Base-by-base conservation (phyloP, 108 stramenopile genomes). In the Discostella stelligeroides region DNA sequence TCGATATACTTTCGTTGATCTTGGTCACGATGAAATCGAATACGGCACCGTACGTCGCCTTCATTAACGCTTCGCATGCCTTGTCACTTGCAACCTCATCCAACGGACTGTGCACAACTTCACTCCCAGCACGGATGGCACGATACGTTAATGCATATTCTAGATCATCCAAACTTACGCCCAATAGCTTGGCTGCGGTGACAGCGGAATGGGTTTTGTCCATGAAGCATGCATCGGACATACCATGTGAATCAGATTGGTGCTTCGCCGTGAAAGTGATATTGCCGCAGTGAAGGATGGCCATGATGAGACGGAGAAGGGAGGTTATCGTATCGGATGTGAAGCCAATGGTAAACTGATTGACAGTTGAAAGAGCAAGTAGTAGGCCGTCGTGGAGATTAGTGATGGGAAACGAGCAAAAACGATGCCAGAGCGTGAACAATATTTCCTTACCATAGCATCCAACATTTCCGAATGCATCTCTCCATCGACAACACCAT, bases 1-100 rank as follows among this genome's bases (percentile, higher is more conserved):
- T 73, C 20, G 72, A 72, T 34, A 93, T 90, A 34, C 83, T 82
- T 37, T 85, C 80, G 68, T 98, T 97, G 69, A 97, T 86, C 27
- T 82, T 83, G 49, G 81, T 67, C 0, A 98, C 97, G 49, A 98
- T 80, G 68, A 82, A 97, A 68, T 97, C 91, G 68, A 98, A 98
- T 14, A 88, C 73, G n/a, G 89, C 88, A 29, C 81, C 90, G 71
- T 98, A 98, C 15, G 97, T 82, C 39, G 91, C 89, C 84, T 98
- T 98, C 69, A 96, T 96, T 47, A 98, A 85, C 3, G 97, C 95
- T 66, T 97, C 96, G 17, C 86, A 76, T 21, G 90, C 91, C 68
- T 97, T 97, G 25, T 77, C 80, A 45, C 94, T 88, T 69, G 92
- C 85, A 43, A 78, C 85, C 65, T 88, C 85, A 27, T 86, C 85